Evolutionary conservation across 202 grass and related monocot species (phyloP), one percentile per base, ranked within the genome.

Genomic region (Saccharum hybrid): DNA sequence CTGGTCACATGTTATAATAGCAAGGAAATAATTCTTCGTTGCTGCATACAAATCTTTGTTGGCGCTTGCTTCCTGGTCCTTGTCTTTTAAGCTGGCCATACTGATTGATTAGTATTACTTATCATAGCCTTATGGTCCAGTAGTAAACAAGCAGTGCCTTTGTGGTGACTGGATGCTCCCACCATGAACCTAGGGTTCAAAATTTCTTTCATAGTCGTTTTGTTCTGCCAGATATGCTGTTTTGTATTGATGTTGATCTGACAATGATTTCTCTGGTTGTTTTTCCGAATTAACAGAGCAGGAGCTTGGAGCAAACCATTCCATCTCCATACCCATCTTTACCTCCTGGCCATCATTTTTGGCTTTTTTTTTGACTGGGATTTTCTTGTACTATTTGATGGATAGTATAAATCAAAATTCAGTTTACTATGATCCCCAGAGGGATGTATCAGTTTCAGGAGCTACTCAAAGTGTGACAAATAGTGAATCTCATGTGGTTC

Each of bases 341-440:
- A 88, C 72, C 82, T 75, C 71, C 86, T 76, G 69, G 63, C 10
- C 76, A 71, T 64, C 82, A 90, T 64, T 63, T 49, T 40, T 93
- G 90, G 82, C 56, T 31, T 76, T 31, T 90, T 84, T 68, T 87
- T 88, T 26, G 78, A 73, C 77, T 66, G 77, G 41, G 9, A 63
- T 81, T 72, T 85, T 89, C 65, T 94, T 78, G 92, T 89, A 85
- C 83, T 91, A 85, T 77, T 64, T 79, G 63, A 59, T 84, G 60
- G 82, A 83, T 74, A 88, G 75, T 57, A 62, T 66, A 66, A 84
- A 59, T 66, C 84, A 88, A 68, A 78, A 83, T 71, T 54, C 74
- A 33, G 83, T 86, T 82, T 90, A 94, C 70, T 97, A 91, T 65
- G 90, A 92, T 76, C 85, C 85, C 74, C 91, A 92, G 69, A 92